These are phyloP conservation scores for Stromatinia cepivora DNA, from an alignment of 2,329 filamentous ascomycete species.

Conservation along the genomic window DNA sequence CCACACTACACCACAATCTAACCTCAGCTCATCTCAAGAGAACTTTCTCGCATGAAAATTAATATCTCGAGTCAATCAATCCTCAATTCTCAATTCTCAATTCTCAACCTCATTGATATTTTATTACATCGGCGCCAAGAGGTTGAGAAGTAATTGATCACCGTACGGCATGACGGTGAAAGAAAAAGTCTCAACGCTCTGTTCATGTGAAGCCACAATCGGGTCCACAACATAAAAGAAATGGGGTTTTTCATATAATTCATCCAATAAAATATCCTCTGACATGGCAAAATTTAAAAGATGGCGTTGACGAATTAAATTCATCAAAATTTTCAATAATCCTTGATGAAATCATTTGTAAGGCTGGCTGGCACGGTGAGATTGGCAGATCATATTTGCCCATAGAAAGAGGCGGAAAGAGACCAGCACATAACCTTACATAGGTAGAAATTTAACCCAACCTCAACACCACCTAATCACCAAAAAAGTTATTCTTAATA, in stretches of 20 bases:
- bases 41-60: neutral
- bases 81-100: no score
- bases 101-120: neutral
- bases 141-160: neutral
- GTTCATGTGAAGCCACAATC: conserved; percentile 2
- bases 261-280: conserved; percentile 15
- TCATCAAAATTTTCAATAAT: neutral
- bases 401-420: conserved; percentile 13
- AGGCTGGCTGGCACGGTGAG: conserved; percentile 19
- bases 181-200: neutral
- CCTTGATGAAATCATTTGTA: conserved; percentile 21
- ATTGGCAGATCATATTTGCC: conserved; percentile 14
- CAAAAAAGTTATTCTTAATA: neutral
- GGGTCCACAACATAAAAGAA: conserved; percentile 12
- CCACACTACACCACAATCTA: conserved; percentile 3
- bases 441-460: neutral
- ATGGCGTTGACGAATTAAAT: conserved; percentile 12
- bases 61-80: neutral
- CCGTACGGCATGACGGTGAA: conserved; percentile 4
- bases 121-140: conserved; percentile 3
- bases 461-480: neutral
- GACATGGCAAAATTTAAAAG: conserved; percentile 23
- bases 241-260: neutral
- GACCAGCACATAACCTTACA: conserved; percentile 2
- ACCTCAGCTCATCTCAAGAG: neutral